phyloP scores from a whole-genome alignment of 2,329 filamentous ascomycete species.

The Trichoderma polysporum region DNA sequence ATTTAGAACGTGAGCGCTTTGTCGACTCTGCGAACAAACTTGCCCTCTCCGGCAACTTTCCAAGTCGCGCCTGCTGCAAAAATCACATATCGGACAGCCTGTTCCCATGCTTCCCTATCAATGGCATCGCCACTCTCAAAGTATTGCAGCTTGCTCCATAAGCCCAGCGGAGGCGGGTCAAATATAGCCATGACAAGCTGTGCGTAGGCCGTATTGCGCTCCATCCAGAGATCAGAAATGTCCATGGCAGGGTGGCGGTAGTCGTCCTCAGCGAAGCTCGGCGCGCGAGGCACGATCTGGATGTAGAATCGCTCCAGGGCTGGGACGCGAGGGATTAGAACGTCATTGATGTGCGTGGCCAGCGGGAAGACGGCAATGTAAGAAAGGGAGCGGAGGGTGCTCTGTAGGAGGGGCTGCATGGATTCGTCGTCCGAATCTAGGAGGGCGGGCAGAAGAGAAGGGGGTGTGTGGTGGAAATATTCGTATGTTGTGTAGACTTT shows the following conservation, averaged over 20 bases:
- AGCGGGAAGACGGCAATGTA: slow-evolving; percentile 70
- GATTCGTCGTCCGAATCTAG: slow-evolving; percentile 43
- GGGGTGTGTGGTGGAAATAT: slow-evolving; percentile 65
- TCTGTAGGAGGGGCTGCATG: slow-evolving; percentile 34
- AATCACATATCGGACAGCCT: slow-evolving; percentile 43
- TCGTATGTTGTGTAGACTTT: slow-evolving; percentile 69
- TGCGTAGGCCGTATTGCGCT: slow-evolving; percentile 52
- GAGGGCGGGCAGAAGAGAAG: slow-evolving; percentile 58
- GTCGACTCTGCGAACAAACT: slow-evolving; percentile 39
- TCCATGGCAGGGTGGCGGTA: slow-evolving; percentile 43
- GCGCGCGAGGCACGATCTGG: slow-evolving; percentile 45
- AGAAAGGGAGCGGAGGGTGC: slow-evolving; percentile 48
- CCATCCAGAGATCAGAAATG: slow-evolving; percentile 51
- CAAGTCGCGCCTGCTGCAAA: slow-evolving; percentile 40
- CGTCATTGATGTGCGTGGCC: slow-evolving; percentile 55
- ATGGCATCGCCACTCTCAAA: slow-evolving; percentile 53
- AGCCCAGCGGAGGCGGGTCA: slow-evolving; percentile 28
- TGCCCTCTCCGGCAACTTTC: slow-evolving; percentile 45
- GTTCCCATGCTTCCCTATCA: slow-evolving; percentile 47
- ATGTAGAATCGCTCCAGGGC: slow-evolving; percentile 54
- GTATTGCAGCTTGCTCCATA: slow-evolving; percentile 43
- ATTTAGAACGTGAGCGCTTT: neutral
- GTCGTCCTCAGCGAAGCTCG: slow-evolving; percentile 36
- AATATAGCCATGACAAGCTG: slow-evolving; percentile 45
- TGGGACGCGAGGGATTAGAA: slow-evolving; percentile 48